Base-by-base conservation (phyloP, 257 asterid genomes). In the Solanum chiquidenum region DNA sequence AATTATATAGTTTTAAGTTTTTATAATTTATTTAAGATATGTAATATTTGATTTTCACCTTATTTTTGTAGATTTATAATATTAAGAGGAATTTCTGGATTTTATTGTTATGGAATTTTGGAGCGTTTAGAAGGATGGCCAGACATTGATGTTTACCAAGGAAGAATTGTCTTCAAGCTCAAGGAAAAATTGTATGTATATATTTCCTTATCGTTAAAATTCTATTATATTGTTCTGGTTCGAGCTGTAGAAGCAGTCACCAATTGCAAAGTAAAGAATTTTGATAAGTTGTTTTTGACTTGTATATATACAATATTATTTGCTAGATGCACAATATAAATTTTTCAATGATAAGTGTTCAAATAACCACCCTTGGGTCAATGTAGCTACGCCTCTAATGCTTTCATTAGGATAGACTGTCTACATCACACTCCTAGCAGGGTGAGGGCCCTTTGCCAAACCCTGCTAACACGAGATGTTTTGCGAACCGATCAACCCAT, bases 101-200 rank as follows among this genome's bases (percentile, higher is more conserved):
- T 96, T 89, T 95, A 96, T 87, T 86, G 95, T 7, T 96, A 96
- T 62, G 92, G 93, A 16, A 92, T 93, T 60, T 91, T 94, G 33
- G 99, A 94, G 87, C 98, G 93, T 38, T 84, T 90, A 87, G 90
- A 92, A 77, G 98, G 98, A 68, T 95, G 98, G 98, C 98, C 98
- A 31, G 97, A 90, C 86, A 33, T 95, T 18, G 88, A 90, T 90
- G 83, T 91, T 44, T 90, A 87, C 23, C 96, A 95, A 90, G 94
- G 94, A 62, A 91, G 99, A 58, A 90, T 94, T 0, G 98, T 94
- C 9, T 92, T 95, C 92, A 96, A 96, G 90, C 98, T 96, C 25
- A 89, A 91, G 9, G 91, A 87, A 25, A 85, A 92, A 13, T 86
- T 93, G 99, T 96, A 73, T 10, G 82, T 73, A 12, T 12, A 12